Evolutionary conservation across 306 rosid species (phyloP).

Genomic region (Trifolium fragiferum): DNA sequence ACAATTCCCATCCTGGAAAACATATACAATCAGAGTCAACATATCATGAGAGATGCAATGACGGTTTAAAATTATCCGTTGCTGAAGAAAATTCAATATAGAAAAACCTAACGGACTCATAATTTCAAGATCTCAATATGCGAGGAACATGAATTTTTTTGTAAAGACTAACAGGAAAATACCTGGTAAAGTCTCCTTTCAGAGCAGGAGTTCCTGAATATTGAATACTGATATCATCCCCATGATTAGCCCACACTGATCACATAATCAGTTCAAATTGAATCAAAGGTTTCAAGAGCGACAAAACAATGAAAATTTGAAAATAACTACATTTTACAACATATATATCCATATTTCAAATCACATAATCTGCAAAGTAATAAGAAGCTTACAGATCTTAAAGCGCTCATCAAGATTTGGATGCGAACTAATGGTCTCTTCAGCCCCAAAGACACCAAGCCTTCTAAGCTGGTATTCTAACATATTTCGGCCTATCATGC

Average conservation of each 20-base stretch:
- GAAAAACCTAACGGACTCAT: slow-evolving; percentile 28
- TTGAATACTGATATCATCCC: slow-evolving; percentile 91
- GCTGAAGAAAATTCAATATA: slow-evolving; percentile 35
- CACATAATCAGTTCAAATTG: slow-evolving; percentile 37
- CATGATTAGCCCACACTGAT: slow-evolving; percentile 99
- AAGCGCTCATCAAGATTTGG: slow-evolving; percentile 82
- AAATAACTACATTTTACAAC: slow-evolving; percentile 29
- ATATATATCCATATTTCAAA: slow-evolving; percentile 4
- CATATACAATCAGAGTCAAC: slow-evolving; percentile 9
- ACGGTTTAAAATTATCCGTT: slow-evolving; percentile 17
- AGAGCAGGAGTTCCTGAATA: slow-evolving; percentile 96
- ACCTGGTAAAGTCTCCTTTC: slow-evolving; percentile 98
- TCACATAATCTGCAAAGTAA: slow-evolving; percentile 38
- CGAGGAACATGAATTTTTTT: slow-evolving; percentile 26
- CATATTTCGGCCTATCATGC: slow-evolving; percentile 89
- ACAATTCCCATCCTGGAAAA: slow-evolving; percentile 11
- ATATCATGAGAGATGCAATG: slow-evolving; percentile 9
- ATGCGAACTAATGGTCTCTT: slow-evolving; percentile 93
- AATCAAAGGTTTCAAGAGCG: slow-evolving; percentile 35
- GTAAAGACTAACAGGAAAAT: slow-evolving; percentile 44
- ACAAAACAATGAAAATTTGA: slow-evolving; percentile 30
- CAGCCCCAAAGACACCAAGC: slow-evolving; percentile 92
- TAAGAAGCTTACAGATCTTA: slow-evolving; percentile 71
- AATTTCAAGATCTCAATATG: slow-evolving; percentile 28
- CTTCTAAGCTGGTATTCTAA: slow-evolving; percentile 94